Base-by-base conservation (phyloP, 1,139 yeast species). In the Debaryomycetaceae sp. region DNA sequence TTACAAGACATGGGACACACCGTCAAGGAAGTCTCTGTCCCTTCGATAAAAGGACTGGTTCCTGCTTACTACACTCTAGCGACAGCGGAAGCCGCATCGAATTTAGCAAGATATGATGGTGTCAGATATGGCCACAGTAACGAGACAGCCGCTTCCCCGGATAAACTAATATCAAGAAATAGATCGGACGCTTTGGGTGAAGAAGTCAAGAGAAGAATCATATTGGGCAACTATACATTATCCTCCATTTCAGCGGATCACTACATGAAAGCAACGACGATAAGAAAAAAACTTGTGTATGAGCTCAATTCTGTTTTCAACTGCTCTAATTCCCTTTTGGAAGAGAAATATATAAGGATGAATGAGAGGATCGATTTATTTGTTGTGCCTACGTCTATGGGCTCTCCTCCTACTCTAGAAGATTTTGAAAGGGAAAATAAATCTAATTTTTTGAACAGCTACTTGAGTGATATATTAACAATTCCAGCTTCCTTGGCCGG, bases 401-500 rank as follows among this genome's bases (percentile, higher is more conserved):
- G 73, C n/a, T 50, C 67, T 33, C 81, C 96, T 5, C 79, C 83
- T 5, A 59, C 73, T 5, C 50, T 84, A 16, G 60, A 70, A 14
- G 70, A 76, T 19, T 75, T 68, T 47, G 41, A 56, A 26, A 35
- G 51, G 36, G 44, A 61, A 36, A 58, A 71, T 28, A 44, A 53
- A 3, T 58, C 63, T n/a, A 67, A 75, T 38, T 71, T 87, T 5
- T 71, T 86, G 6, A 79, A 78, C 38, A 74, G 83, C 14, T 89
- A 86, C 52, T 70, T 83, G 37, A 87, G 88, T 57, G 98, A 94
- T 58, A 79, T 87, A 1, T 71, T 89, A 44, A 88, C 97, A 0
- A 85, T 91, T 4, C 97, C 98, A 0, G 86, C 94, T 33, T 89
- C 95, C 1, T 65, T 94, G 46, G 95, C 96, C 0, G 98, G 98